A percentile compares a stretch with the other conserved stretches of the same genome.
Evolutionary conservation across 1,284 basidiomycete species (phyloP).

Genomic region (Sutorius eximius): DNA sequence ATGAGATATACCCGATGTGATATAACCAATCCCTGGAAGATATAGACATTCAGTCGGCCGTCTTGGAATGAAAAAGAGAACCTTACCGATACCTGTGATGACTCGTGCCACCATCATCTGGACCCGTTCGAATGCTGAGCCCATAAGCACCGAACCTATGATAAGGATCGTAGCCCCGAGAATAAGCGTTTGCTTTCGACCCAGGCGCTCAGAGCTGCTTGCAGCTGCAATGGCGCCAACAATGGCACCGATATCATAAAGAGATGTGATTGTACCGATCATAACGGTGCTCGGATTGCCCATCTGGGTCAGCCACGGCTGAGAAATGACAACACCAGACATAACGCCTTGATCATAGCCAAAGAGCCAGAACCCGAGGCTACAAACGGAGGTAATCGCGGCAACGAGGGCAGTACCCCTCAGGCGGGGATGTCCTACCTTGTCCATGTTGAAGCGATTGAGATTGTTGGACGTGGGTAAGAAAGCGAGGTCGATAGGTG

Average conservation of each 20-base stretch:
- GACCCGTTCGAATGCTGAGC: conserved; percentile 13
- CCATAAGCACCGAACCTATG: conserved; percentile 16
- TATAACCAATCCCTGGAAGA: conserved; percentile 15
- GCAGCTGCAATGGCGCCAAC: conserved; percentile 16
- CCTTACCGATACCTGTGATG: conserved; percentile 13
- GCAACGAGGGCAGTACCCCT: conserved; percentile 14
- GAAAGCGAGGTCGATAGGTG: not conserved
- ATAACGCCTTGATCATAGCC: conserved; percentile 22
- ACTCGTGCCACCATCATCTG: conserved; percentile 19
- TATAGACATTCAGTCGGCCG: not conserved
- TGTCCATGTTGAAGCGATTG: conserved; percentile 9
- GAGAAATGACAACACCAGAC: conserved; percentile 17
- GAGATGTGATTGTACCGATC: conserved; percentile 23
- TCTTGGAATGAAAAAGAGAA: not conserved
- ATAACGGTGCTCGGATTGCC: conserved; percentile 18
- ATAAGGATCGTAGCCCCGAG: conserved; percentile 12
- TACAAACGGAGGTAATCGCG: conserved; percentile 21
- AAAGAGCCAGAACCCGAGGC: conserved; percentile 20
- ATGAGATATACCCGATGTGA: conserved; percentile 9
- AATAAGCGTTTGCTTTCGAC: conserved; percentile 15
- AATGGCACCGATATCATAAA: conserved; percentile 16
- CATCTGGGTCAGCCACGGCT: conserved; percentile 19
- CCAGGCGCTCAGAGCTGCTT: conserved; percentile 14
- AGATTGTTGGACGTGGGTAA: not conserved
- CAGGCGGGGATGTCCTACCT: conserved; percentile 15